Conservation (phyloP, 1,139 yeast genomes). For the Suhomyces bribrorum region DNA sequence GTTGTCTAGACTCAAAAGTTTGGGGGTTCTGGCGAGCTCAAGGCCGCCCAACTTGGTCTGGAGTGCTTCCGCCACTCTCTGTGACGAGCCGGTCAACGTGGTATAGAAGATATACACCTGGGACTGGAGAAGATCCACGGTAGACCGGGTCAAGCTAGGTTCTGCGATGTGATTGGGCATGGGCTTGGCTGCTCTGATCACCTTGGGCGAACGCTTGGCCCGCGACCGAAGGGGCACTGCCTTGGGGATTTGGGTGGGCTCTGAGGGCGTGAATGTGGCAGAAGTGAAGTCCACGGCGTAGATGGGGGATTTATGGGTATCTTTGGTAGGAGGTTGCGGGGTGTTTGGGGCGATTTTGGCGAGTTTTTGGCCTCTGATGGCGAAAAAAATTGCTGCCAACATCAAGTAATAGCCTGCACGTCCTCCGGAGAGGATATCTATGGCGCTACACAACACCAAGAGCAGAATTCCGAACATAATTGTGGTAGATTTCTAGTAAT, state of each 20-base stretch:
- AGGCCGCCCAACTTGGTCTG: constrained; percentile 34
- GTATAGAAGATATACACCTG: constrained; percentile 73
- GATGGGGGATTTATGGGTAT: constrained; percentile 33
- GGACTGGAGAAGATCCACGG: constrained; percentile 39
- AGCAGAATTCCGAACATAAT: constrained; percentile 6
- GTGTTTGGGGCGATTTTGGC: neutral
- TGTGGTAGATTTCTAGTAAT: neutral
- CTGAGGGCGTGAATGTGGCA: constrained; percentile 30
- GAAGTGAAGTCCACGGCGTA: constrained; percentile 50
- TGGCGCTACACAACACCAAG: constrained; percentile 7
- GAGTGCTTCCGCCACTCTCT: constrained; percentile 61
- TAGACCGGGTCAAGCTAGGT: constrained; percentile 33
- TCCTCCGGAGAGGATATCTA: constrained; percentile 8
- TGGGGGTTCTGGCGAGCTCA: constrained; percentile 45
- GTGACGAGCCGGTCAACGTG: constrained; percentile 81
- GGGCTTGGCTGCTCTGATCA: constrained; percentile 42
- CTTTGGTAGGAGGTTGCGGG: constrained; percentile 1
- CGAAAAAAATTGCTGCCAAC: constrained; percentile 2
- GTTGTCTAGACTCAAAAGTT: constrained; percentile 67
- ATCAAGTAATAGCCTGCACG: constrained; percentile 6
- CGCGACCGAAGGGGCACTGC: constrained; percentile 19
- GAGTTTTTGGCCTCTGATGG: neutral
- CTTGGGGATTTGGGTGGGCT: constrained; percentile 25
- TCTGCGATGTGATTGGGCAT: constrained; percentile 7
- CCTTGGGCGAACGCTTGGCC: constrained; percentile 38